Evolutionary conservation across 345 rosid species (phyloP).

Genomic region (Populus pruinosa): DNA sequence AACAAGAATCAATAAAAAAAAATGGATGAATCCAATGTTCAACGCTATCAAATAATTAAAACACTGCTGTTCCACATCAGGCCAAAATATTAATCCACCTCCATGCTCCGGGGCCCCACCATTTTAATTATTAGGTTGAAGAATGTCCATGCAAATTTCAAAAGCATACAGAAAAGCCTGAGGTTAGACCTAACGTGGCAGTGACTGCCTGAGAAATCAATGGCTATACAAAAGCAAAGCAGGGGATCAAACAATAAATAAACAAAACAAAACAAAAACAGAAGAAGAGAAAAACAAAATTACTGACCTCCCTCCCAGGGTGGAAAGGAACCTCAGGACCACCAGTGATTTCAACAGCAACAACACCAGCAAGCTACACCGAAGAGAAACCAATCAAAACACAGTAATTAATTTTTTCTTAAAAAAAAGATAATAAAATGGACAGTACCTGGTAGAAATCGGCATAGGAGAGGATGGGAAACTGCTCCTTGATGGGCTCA

Average conservation of each 20-base stretch:
- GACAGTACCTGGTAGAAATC: constrained; percentile 73
- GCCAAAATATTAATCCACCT: too few relatives aligned
- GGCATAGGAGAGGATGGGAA: constrained; percentile 60
- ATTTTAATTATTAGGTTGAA: too few relatives aligned
- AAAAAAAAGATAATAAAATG: background rate
- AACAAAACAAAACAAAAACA: background rate
- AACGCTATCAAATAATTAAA: too few relatives aligned
- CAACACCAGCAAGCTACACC: constrained; percentile 82
- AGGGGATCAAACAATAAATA: background rate
- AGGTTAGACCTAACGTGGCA: too few relatives aligned
- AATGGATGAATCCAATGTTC: too few relatives aligned
- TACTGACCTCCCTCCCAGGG: constrained; percentile 85
- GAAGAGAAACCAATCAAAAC: background rate
- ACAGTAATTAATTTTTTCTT: background rate
- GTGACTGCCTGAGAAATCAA: too few relatives aligned
- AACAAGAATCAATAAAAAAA: too few relatives aligned
- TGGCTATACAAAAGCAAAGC: background rate
- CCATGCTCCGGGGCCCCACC: too few relatives aligned
- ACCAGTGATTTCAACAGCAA: constrained; percentile 87
- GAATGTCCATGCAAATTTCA: too few relatives aligned
- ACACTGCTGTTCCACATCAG: too few relatives aligned
- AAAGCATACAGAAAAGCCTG: too few relatives aligned
- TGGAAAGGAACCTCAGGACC: constrained; percentile 98
- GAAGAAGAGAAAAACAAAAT: background rate
- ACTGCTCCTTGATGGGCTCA: constrained; percentile 81